Evolutionary conservation across 257 asterid species (phyloP).

Genomic region (Plantago major): DNA sequence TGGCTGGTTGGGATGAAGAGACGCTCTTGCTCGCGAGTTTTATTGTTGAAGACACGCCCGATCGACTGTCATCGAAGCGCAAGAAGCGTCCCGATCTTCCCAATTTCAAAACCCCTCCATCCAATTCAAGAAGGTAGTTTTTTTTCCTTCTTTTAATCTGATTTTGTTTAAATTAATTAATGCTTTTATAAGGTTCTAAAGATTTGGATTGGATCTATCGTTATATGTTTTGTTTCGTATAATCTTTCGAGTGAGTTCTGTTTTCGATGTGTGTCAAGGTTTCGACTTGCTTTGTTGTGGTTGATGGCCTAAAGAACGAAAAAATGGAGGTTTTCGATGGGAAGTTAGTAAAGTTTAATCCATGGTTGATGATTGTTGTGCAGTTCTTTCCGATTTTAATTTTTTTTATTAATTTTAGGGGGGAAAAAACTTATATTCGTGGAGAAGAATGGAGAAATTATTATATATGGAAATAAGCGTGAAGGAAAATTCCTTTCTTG

Average conservation of each 20-base stretch:
- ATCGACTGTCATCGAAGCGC: slow-evolving; percentile 39
- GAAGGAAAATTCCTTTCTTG: slow-evolving; percentile 3
- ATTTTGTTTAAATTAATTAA: not conserved
- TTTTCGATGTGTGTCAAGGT: no score
- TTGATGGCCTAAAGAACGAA: no score
- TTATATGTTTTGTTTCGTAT: not conserved
- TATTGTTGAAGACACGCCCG: slow-evolving; percentile 94
- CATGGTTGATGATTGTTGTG: no score
- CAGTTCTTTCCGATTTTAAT: no score
- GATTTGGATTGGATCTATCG: not conserved
- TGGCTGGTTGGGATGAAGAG: slow-evolving; percentile 99
- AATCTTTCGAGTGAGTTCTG: no score
- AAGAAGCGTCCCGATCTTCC: slow-evolving; percentile 51
- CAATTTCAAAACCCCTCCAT: slow-evolving; percentile 54
- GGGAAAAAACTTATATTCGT: no score
- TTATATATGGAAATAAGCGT: not conserved
- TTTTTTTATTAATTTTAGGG: no score
- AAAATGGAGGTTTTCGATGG: no score
- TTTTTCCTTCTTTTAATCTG: not conserved
- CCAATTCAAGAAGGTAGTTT: slow-evolving; percentile 74
- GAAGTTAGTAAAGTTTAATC: no score
- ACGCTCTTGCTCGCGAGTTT: slow-evolving; percentile 68
- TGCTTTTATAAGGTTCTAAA: not conserved
- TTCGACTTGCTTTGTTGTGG: no score
- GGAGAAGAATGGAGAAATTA: not conserved